These are phyloP conservation scores for Dictyostelium purpureum DNA, from an alignment of 78 protist genomes.

Conservation along the genomic window DNA sequence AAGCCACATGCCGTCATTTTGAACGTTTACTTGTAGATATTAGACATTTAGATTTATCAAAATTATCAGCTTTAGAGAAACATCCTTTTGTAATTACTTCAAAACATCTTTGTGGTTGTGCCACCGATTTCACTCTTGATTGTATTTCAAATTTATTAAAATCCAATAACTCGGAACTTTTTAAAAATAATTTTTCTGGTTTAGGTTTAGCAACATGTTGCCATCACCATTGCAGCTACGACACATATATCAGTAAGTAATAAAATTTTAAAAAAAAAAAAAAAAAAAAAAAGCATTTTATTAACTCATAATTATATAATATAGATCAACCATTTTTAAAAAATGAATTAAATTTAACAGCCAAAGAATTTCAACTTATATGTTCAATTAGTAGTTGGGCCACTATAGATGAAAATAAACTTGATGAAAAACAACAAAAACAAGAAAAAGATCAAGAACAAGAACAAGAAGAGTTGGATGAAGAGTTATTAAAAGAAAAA, in stretches of 20 bases:
- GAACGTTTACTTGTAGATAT: conserved; percentile 45
- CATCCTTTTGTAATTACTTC: conserved; percentile 23
- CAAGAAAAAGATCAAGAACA: background rate
- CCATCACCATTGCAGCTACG: conserved; percentile 52
- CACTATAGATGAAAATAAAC: conserved; percentile 17
- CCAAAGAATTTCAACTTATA: conserved; percentile 41
- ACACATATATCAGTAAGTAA: conserved; percentile 48
- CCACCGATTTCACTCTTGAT: conserved; percentile 61
- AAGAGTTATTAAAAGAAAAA: background rate
- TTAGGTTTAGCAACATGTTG: conserved; percentile 76
- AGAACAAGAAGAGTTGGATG: background rate
- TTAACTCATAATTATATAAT: too few species aligned
- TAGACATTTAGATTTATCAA: conserved; percentile 40
- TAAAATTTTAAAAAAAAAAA: background rate
- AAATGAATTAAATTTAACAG: conserved; percentile 13
- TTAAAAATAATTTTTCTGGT: conserved; percentile 11
- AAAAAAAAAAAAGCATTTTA: background rate
- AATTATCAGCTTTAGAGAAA: background rate
- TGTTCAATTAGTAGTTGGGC: conserved; percentile 75
- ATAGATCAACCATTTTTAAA: conserved; percentile 41
- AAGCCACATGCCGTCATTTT: conserved; percentile 32
- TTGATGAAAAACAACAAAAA: background rate
- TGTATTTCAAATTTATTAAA: conserved; percentile 5
- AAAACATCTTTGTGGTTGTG: conserved; percentile 76
- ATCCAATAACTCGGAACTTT: background rate